phyloP scores from a whole-genome alignment of 2,329 filamentous ascomycete species.

The Fusarium sarcochroum region DNA sequence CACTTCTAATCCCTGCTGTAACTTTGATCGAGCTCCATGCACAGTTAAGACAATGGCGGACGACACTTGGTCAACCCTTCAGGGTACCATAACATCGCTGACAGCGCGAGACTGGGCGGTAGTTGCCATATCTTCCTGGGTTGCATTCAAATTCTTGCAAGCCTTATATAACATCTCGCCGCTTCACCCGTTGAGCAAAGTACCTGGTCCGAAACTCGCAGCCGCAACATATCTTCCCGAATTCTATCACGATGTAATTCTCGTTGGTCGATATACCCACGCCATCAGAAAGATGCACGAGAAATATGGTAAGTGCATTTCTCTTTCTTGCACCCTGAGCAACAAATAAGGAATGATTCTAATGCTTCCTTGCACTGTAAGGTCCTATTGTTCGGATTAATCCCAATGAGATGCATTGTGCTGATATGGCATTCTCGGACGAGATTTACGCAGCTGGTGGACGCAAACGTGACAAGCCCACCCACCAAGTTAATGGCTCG shows the following conservation, averaged over 20 bases:
- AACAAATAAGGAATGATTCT: rapidly evolving
- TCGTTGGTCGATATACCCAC: constrained; percentile 27
- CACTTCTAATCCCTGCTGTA: not conserved
- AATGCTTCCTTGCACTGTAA: rapidly evolving
- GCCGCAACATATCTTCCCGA: constrained; percentile 28
- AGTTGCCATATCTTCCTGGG: not conserved
- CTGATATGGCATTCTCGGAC: constrained; percentile 27
- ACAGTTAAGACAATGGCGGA: constrained; percentile 4
- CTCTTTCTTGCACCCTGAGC: too few species aligned
- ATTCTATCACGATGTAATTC: constrained; percentile 28
- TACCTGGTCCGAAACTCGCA: constrained; percentile 22
- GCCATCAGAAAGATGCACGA: constrained; percentile 25
- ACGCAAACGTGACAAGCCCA: constrained; percentile 24
- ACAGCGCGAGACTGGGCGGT: not conserved
- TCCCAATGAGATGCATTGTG: constrained; percentile 19
- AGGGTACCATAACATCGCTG: not conserved
- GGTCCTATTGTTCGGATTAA: constrained; percentile 22
- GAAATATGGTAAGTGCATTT: constrained; percentile 5
- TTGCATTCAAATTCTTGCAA: constrained; percentile 1
- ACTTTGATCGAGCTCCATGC: not conserved
- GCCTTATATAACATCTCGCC: constrained; percentile 23
- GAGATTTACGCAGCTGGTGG: constrained; percentile 26
- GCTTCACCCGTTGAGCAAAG: constrained; percentile 19
- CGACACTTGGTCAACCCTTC: not conserved
- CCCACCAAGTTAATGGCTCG: constrained; percentile 22